A percentile compares a stretch with the other conserved stretches of the same genome.
Conservation (phyloP, 768 basidiomycete species). For the Cyclocybe aegerita region DNA sequence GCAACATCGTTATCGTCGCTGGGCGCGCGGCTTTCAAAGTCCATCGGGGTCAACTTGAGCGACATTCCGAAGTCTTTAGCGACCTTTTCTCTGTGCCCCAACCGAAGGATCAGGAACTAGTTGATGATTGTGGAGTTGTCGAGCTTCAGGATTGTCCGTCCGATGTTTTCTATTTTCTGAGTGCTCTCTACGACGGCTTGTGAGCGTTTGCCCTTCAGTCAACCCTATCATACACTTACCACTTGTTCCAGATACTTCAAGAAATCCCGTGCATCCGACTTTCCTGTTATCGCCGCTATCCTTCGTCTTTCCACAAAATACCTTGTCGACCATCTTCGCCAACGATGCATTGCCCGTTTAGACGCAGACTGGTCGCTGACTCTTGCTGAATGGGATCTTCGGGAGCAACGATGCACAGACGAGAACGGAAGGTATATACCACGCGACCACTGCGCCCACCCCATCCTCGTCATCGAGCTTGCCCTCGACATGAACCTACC, state of each 20-base stretch:
- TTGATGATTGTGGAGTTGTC: conserved; percentile 61
- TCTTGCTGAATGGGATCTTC: conserved; percentile 65
- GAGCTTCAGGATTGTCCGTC: conserved; percentile 65
- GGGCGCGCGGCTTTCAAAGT: conserved; percentile 66
- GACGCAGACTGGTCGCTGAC: conserved; percentile 66
- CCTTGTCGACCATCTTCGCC: conserved; percentile 64
- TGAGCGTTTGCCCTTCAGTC: conserved; percentile 30
- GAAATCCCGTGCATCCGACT: conserved; percentile 49
- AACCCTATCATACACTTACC: neutral
- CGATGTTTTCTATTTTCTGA: conserved; percentile 65
- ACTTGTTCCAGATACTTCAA: conserved; percentile 52
- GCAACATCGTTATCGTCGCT: conserved; percentile 65
- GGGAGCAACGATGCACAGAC: conserved; percentile 59
- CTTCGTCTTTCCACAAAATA: conserved; percentile 77
- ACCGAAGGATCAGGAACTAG: conserved; percentile 43
- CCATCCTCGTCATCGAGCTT: conserved; percentile 68
- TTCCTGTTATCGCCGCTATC: conserved; percentile 59
- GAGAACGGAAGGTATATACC: conserved; percentile 54
- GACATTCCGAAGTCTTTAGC: conserved; percentile 78
- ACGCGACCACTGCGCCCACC: conserved; percentile 59
- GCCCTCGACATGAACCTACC: conserved; percentile 62
- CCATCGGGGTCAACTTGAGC: conserved; percentile 68
- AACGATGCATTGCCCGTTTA: conserved; percentile 59
- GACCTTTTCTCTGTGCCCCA: conserved; percentile 67
- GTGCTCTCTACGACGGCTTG: conserved; percentile 77